These are phyloP conservation scores for Nymphaea colorata DNA, from an alignment of 164 flowering plant species.

Conservation along the genomic window DNA sequence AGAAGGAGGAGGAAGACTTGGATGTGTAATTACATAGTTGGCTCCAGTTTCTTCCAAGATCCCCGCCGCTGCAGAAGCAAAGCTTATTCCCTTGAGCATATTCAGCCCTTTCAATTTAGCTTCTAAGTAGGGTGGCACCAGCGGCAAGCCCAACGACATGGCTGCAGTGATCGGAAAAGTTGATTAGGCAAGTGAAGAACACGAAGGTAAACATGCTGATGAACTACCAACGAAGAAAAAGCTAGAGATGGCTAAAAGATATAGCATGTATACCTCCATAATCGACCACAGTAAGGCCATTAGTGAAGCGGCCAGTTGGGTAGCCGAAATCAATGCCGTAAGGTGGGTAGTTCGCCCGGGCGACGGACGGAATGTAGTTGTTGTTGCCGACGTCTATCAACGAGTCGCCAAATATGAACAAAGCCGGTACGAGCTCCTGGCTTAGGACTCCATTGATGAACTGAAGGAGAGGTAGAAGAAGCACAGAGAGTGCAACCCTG, in stretches of 20 bases:
- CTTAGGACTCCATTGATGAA: background rate
- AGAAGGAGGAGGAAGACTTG: no score
- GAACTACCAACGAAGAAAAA: no score
- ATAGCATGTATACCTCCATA: conserved; percentile 17
- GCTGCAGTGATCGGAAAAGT: conserved; percentile 9
- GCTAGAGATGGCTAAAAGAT: no score
- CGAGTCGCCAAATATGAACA: conserved; percentile 34
- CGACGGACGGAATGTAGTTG: conserved; percentile 19
- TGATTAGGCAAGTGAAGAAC: background rate
- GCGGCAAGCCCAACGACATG: conserved; percentile 18
- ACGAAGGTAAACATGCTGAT: background rate
- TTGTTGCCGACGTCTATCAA: conserved; percentile 31
- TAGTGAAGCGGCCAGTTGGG: conserved; percentile 30
- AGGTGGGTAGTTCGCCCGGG: conserved; percentile 27
- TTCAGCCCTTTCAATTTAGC: conserved; percentile 13
- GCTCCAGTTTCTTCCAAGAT: conserved; percentile 28
- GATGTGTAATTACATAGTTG: conserved; percentile 13
- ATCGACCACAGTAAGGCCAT: conserved; percentile 32
- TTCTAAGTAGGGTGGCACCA: conserved; percentile 22
- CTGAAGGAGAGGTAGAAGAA: background rate
- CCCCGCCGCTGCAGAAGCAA: conserved; percentile 42
- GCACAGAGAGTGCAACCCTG: background rate
- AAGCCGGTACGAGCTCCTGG: conserved; percentile 12
- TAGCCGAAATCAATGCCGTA: conserved; percentile 30
- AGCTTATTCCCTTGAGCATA: conserved; percentile 25